phyloP scores from a whole-genome alignment of 1,139 yeast genomes.

The Torulaspora globosa region DNA sequence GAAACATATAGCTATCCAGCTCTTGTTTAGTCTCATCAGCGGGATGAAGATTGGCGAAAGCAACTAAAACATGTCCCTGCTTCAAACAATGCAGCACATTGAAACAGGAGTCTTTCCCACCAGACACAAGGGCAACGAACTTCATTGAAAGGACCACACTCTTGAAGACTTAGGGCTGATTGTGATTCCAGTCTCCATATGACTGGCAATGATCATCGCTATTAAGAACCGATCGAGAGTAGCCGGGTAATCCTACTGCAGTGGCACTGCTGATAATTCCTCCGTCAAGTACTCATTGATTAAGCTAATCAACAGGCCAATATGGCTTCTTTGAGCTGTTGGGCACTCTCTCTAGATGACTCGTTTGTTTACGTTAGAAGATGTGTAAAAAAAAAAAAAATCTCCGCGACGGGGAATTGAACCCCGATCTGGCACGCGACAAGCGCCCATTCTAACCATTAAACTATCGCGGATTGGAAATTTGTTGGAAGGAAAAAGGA shows the following conservation, averaged over 20 bases:
- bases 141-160: constrained; percentile 53
- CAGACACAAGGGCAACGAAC: constrained; percentile 85
- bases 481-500: not conserved
- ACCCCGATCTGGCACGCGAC: constrained; percentile 42
- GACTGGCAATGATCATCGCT: not conserved
- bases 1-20: constrained; percentile 93
- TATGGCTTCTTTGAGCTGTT: too few relatives aligned
- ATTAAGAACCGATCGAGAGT: not conserved
- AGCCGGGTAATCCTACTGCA: too few relatives aligned
- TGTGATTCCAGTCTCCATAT: too few relatives aligned
- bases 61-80: constrained; percentile 79
- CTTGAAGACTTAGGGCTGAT: not conserved
- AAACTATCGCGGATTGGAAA: constrained; percentile 37
- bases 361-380: too few relatives aligned
- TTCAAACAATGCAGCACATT: constrained; percentile 78
- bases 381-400: constrained; percentile 17
- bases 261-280: too few relatives aligned
- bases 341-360: too few relatives aligned
- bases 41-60: constrained; percentile 83
- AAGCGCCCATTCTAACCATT: constrained; percentile 40
- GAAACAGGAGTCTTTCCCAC: constrained; percentile 94
- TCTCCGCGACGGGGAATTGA: constrained; percentile 41
- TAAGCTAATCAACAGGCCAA: too few relatives aligned
- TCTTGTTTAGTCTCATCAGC: constrained; percentile 47
- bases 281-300: too few relatives aligned